Percentiles rank a stretch among this genome's conserved stretches.
These are phyloP conservation scores for Aspergillus bridgeri DNA, from an alignment of 495 filamentous ascomycete genomes.

Conservation along the genomic window DNA sequence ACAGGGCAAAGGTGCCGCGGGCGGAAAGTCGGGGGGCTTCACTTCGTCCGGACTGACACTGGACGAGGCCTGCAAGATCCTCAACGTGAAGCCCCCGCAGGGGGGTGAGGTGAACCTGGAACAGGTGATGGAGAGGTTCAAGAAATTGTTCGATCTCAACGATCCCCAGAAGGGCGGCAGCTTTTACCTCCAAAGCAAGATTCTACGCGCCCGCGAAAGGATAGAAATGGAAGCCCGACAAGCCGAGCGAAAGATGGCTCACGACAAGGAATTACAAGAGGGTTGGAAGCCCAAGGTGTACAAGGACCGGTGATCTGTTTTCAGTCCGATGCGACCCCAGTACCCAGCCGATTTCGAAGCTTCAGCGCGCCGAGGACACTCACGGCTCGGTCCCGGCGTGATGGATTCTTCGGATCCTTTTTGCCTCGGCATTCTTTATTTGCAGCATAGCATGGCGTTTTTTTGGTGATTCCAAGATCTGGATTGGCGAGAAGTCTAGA, in stretches of 20 bases:
- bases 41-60: constrained; percentile 73
- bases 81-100: constrained; percentile 89
- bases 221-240: constrained; percentile 74
- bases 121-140: constrained; percentile 79
- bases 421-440: constrained; percentile 19
- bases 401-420: constrained; percentile 5
- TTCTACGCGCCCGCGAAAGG: constrained; percentile 83
- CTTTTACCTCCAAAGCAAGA: constrained; percentile 97
- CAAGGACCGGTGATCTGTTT: constrained; percentile 65
- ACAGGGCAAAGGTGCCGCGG: constrained; percentile 47
- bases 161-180: constrained; percentile 93
- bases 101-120: constrained; percentile 74
- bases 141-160: constrained; percentile 89
- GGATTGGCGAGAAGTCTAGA: constrained; percentile 27
- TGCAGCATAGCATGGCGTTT: constrained; percentile 53
- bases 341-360: neutral
- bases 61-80: constrained; percentile 95
- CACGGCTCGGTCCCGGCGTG: neutral
- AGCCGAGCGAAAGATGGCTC: constrained; percentile 45
- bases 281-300: constrained; percentile 95
- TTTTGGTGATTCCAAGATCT: constrained; percentile 35
- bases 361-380: constrained; percentile 1
- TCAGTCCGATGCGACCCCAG: constrained; percentile 2
- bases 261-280: constrained; percentile 68
- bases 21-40: constrained; percentile 44